phyloP scores from a whole-genome alignment of 257 asterid genomes.

The Solanum tacnaense region DNA sequence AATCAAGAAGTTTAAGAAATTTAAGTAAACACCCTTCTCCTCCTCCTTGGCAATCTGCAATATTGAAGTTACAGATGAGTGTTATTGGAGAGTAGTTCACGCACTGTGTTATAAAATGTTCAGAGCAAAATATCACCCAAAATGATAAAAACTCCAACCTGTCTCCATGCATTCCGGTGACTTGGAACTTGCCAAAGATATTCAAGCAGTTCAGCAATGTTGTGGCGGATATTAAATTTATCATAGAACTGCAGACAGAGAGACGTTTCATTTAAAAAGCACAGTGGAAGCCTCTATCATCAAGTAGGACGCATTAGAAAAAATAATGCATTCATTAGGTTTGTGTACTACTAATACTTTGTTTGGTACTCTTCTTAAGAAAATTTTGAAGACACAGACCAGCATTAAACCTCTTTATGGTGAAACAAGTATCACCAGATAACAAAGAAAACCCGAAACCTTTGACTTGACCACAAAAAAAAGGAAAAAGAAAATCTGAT shows the following conservation, averaged over 20 bases:
- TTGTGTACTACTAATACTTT: not conserved
- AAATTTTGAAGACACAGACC: not conserved
- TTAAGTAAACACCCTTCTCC: constrained; percentile 93
- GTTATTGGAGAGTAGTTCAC: not conserved
- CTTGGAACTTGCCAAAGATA: constrained; percentile 97
- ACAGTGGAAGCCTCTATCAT: not conserved
- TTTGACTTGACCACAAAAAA: not conserved
- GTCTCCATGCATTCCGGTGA: constrained; percentile 95
- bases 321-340: not conserved
- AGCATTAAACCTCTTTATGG: not conserved
- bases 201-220: constrained; percentile 96
- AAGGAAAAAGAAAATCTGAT: not conserved
- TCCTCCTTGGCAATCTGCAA: constrained; percentile 91
- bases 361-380: not conserved
- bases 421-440: not conserved
- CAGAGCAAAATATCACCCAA: not conserved
- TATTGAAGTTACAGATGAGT: not conserved
- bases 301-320: not conserved
- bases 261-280: not conserved
- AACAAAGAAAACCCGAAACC: not conserved
- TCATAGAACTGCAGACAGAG: constrained; percentile 70
- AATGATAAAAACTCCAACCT: constrained; percentile 29
- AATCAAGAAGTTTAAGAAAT: constrained; percentile 80
- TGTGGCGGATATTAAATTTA: constrained; percentile 97
- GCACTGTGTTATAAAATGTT: not conserved